Conservation (phyloP, 148 eudicot genomes). For the Amaranthus cruentus region DNA sequence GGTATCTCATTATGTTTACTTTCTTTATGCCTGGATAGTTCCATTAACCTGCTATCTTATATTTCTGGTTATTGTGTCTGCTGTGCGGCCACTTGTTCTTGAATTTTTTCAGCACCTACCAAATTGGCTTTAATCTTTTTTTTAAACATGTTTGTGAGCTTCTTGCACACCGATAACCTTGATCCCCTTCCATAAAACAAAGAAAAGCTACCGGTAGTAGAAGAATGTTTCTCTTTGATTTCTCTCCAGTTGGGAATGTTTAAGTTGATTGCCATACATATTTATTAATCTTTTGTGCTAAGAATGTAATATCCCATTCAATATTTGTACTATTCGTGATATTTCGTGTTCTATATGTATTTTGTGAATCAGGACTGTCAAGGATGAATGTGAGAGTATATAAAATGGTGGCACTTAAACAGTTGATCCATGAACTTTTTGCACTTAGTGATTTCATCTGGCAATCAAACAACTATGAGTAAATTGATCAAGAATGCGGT, state of each 20-base stretch:
- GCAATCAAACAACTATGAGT: neutral
- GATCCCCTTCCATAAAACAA: neutral
- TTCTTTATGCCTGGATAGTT: too few relatives aligned
- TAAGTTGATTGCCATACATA: neutral
- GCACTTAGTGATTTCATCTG: neutral
- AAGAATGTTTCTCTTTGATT: neutral
- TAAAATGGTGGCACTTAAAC: neutral
- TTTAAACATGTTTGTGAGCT: too few relatives aligned
- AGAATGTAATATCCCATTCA: neutral
- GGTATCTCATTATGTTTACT: constrained; percentile 38
- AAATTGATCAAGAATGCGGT: neutral
- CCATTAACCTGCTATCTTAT: too few relatives aligned
- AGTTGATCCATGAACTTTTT: neutral
- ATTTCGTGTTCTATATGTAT: neutral
- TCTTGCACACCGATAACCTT: neutral
- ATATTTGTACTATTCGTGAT: neutral
- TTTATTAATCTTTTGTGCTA: neutral
- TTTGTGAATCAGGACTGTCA: neutral
- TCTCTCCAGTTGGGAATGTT: neutral
- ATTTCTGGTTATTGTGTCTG: too few relatives aligned
- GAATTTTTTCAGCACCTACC: neutral
- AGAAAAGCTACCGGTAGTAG: neutral
- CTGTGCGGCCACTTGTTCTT: too few relatives aligned
- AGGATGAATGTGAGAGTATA: neutral
- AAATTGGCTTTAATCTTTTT: neutral